Evolutionary conservation across 1,139 yeast genomes (phyloP).

Genomic region (Arxiozyma telluris): DNA sequence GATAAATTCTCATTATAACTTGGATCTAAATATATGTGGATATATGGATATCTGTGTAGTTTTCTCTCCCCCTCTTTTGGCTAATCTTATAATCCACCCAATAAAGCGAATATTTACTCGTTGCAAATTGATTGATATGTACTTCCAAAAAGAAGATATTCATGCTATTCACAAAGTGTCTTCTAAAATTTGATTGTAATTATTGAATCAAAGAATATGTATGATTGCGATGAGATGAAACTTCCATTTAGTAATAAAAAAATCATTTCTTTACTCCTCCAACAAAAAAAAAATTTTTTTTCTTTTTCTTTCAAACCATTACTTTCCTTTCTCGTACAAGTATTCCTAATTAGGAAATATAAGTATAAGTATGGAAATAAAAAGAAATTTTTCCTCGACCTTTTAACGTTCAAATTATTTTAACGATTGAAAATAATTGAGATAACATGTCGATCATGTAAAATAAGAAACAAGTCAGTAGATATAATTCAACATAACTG

Average conservation of each 20-base stretch:
- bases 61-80: slow-evolving; percentile 10
- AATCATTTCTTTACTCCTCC: background rate
- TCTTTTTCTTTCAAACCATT: too few species aligned
- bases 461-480: too few species aligned
- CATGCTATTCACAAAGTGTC: background rate
- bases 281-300: too few species aligned
- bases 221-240: background rate
- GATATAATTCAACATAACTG: background rate
- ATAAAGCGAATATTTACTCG: too few species aligned
- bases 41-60: background rate
- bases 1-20: slow-evolving; percentile 70
- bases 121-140: background rate
- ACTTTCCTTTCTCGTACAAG: background rate
- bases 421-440: too few species aligned
- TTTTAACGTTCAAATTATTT: background rate
- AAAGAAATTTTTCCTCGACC: background rate
- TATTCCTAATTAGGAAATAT: too few species aligned
- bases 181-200: too few species aligned
- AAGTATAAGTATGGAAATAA: too few species aligned
- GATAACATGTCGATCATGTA: background rate
- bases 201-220: background rate
- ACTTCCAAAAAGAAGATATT: too few species aligned
- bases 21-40: background rate
- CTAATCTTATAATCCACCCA: background rate
- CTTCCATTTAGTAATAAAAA: background rate